Base-by-base conservation (phyloP, 331 rosid genomes). In the Prunus yedoensis region DNA sequence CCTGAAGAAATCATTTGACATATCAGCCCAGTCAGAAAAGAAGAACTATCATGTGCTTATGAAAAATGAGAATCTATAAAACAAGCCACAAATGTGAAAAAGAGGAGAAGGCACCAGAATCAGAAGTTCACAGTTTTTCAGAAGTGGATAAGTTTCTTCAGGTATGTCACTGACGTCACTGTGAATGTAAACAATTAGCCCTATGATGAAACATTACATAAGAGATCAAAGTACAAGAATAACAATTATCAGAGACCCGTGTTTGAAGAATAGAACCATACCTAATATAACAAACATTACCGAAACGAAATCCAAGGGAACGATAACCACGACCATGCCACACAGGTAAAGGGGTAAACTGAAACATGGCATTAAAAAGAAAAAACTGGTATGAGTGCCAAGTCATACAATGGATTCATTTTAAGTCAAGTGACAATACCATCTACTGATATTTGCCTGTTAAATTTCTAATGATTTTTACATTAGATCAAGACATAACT, bases 101-200 rank as follows among this genome's bases (percentile, higher is more conserved):
- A 53, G 70, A 67, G 30, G 69, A 72, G 53, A 68, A 60, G 63
- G 74, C 77, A 94, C 99, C 97, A 94, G 65, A 76, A 94, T 87
- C 59, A 94, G 91, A 73, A 89, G 71, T 84, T 92, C 99, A 75
- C 91, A 90, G 47, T 83, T 84, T 88, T 84, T 83, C 78, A 94
- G 77, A 79, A 92, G 93, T 11, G 96, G 97, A 78, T 92, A 94
- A 73, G 99, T 92, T 88, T 90, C 99, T 80, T 90, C 92, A 16
- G 97, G 97, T 79, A 94, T 92, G 1, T 90, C 99, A 57, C 99
- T 90, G 73, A 85, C 97, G 72, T 94, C 99, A 79, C 97, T 92
- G 88, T 75, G 79, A 64, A 80, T 61, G 66, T 70, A 52, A 76
- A 74, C 43, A 54, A 70, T 53, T 77, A 84, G 81, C 74, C 25